Evolutionary conservation across 768 basidiomycete species (phyloP).

Genomic region (Trametes cingulata): DNA sequence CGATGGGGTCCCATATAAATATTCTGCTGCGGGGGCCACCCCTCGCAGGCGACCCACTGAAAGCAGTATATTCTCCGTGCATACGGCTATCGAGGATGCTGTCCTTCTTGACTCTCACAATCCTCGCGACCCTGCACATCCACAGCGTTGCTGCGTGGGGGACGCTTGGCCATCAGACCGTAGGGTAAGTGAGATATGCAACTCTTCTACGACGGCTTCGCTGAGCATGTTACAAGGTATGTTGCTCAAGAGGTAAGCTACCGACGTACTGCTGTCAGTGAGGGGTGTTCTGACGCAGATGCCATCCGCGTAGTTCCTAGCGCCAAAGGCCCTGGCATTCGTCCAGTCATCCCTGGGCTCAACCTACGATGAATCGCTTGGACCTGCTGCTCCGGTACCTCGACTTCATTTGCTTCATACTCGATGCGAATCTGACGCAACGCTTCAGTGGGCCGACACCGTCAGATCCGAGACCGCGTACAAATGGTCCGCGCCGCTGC

Average conservation of each 20-base stretch:
- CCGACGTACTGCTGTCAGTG: not conserved
- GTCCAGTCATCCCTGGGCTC: slow-evolving; percentile 47
- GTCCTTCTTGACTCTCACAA: not conserved
- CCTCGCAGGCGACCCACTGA: not conserved
- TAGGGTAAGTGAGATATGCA: slow-evolving; percentile 21
- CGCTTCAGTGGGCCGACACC: slow-evolving; percentile 50
- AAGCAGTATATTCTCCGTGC: not conserved
- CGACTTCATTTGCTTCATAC: not conserved
- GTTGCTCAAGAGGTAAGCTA: slow-evolving; percentile 17
- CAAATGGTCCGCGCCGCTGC: slow-evolving; percentile 33
- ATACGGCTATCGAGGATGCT: not conserved
- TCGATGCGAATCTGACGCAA: not conserved
- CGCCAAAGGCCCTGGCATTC: slow-evolving; percentile 47
- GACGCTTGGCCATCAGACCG: slow-evolving; percentile 28
- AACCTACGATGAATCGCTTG: slow-evolving; percentile 46
- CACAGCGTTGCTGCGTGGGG: slow-evolving; percentile 26
- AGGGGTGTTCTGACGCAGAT: too few relatives aligned
- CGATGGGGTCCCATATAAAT: not conserved
- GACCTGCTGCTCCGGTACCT: slow-evolving; percentile 48
- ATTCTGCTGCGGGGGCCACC: not conserved
- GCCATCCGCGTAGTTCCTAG: slow-evolving; percentile 48
- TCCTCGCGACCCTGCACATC: not conserved
- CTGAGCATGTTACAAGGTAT: slow-evolving; percentile 1
- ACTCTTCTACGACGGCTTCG: not conserved
- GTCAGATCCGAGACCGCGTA: slow-evolving; percentile 42